These are phyloP conservation scores for Blastobotrys chiropterorum DNA, from an alignment of 805 yeast species.

Conservation along the genomic window DNA sequence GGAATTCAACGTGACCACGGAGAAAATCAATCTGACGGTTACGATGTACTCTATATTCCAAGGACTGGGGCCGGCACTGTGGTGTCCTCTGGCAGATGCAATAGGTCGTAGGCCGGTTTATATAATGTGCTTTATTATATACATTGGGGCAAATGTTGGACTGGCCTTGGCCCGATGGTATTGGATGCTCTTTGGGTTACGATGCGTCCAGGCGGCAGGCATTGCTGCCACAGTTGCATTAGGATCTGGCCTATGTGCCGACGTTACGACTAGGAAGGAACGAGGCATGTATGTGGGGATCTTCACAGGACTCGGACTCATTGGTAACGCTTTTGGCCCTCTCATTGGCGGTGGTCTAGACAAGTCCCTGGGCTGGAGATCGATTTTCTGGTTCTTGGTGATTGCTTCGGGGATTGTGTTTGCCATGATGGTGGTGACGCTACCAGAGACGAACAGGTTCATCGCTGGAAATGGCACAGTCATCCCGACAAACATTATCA, in stretches of 20 bases:
- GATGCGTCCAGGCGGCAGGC: slow-evolving; percentile 71
- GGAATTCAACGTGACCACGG: slow-evolving; percentile 50
- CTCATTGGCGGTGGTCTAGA: slow-evolving; percentile 50
- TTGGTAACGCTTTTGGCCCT: slow-evolving; percentile 77
- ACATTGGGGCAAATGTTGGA: slow-evolving; percentile 57
- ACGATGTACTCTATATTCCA: slow-evolving; percentile 72
- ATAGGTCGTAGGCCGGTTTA: slow-evolving; percentile 68
- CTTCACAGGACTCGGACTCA: slow-evolving; percentile 53
- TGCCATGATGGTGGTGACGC: slow-evolving; percentile 29
- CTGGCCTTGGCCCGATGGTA: slow-evolving; percentile 53
- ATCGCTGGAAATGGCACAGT: slow-evolving; percentile 69
- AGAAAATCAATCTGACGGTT: slow-evolving; percentile 60
- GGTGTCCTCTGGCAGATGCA: slow-evolving; percentile 65
- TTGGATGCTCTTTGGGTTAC: slow-evolving; percentile 53
- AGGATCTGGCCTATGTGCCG: slow-evolving; percentile 66
- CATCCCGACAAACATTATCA: slow-evolving; percentile 34
- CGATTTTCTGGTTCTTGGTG: slow-evolving; percentile 56
- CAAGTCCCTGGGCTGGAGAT: slow-evolving; percentile 56
- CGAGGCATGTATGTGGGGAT: slow-evolving; percentile 72
- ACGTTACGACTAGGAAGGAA: slow-evolving; percentile 54
- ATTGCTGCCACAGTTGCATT: slow-evolving; percentile 71
- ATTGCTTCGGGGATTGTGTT: slow-evolving; percentile 50
- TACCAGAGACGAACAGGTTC: slow-evolving; percentile 74
- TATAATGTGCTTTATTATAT: slow-evolving; percentile 50
- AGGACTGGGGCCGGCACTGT: slow-evolving; percentile 68